These are phyloP conservation scores for Gracilaria caudata DNA, from an alignment of 23 red algal genomes.

Conservation along the genomic window DNA sequence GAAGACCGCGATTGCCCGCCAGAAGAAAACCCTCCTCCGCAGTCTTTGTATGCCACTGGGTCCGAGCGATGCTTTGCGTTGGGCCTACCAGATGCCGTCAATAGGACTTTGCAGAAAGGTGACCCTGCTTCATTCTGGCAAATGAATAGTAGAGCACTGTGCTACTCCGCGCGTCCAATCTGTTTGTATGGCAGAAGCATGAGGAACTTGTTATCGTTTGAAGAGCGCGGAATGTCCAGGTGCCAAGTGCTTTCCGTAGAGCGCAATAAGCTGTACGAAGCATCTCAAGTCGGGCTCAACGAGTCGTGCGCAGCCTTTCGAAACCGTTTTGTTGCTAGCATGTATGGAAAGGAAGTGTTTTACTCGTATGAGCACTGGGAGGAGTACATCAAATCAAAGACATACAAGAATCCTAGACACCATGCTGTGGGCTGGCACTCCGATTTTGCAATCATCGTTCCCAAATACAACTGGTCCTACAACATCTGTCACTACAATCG, in stretches of 20 bases:
- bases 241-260: constrained; percentile 61
- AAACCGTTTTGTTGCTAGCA: constrained; percentile 30
- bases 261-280: constrained; percentile 5
- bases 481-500: constrained; percentile 82
- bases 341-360: constrained; percentile 60
- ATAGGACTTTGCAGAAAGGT: constrained; percentile 1
- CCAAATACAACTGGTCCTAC: constrained; percentile 73
- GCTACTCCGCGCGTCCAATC: constrained; percentile 32
- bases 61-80: constrained; percentile 46
- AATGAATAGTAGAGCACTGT: constrained; percentile 72
- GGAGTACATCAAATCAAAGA: neutral
- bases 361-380: constrained; percentile 21
- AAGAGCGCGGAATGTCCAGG: constrained; percentile 11
- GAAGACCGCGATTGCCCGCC: constrained; percentile 33
- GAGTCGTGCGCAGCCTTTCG: constrained; percentile 55
- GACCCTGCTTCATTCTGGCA: constrained; percentile 67
- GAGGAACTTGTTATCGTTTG: constrained; percentile 54
- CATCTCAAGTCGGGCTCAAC: neutral
- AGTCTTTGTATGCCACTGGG: constrained; percentile 53
- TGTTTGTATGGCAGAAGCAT: constrained; percentile 58
- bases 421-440: constrained; percentile 60
- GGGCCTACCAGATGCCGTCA: constrained; percentile 34
- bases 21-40: constrained; percentile 33
- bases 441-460: constrained; percentile 70
- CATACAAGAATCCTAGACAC: constrained; percentile 32